Percentiles rank a stretch among this genome's conserved stretches.
phyloP scores from a whole-genome alignment of 805 yeast species.

The Sugiyamaella qingdaonensis region DNA sequence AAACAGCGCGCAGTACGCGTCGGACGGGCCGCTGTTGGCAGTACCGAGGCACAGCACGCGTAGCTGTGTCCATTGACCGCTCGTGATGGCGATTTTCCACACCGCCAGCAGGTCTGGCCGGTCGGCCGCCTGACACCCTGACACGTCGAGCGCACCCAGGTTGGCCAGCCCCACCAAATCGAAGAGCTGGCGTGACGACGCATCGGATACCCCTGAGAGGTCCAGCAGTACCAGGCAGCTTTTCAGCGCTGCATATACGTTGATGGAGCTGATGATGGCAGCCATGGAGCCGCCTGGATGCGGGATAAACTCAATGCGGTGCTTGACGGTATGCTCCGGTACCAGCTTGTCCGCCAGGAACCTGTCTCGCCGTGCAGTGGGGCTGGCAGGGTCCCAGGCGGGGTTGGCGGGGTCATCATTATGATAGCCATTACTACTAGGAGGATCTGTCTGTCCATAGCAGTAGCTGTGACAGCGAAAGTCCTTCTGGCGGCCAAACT shows the following conservation, averaged over 20 bases:
- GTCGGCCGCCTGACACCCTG: conserved; percentile 1
- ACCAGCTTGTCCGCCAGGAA: not conserved
- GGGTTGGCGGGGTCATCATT: too few species aligned
- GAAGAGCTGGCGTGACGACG: not conserved
- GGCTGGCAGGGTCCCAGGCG: not conserved
- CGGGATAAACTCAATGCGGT: conserved; percentile 18
- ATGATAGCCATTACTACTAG: too few species aligned
- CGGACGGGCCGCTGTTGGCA: not conserved
- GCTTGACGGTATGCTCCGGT: conserved; percentile 7
- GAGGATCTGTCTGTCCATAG: not conserved
- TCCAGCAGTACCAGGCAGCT: conserved; percentile 12
- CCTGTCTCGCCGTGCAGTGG: not conserved
- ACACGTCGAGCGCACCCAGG: conserved; percentile 19
- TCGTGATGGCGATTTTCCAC: conserved; percentile 16
- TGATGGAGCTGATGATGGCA: not conserved
- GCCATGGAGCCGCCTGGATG: conserved; percentile 1
- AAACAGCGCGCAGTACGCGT: conserved; percentile 2
- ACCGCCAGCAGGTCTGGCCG: conserved; percentile 7
- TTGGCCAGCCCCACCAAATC: conserved; percentile 5
- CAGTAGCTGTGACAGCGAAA: conserved; percentile 13
- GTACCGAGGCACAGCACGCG: conserved; percentile 14
- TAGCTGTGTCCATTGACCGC: conserved; percentile 11
- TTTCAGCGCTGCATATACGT: not conserved
- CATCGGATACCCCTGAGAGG: conserved; percentile 5
- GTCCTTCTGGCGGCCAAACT: conserved; percentile 11